These are phyloP conservation scores for Sarocladium kiliense DNA, from an alignment of 2,329 filamentous ascomycete genomes.

Conservation along the genomic window DNA sequence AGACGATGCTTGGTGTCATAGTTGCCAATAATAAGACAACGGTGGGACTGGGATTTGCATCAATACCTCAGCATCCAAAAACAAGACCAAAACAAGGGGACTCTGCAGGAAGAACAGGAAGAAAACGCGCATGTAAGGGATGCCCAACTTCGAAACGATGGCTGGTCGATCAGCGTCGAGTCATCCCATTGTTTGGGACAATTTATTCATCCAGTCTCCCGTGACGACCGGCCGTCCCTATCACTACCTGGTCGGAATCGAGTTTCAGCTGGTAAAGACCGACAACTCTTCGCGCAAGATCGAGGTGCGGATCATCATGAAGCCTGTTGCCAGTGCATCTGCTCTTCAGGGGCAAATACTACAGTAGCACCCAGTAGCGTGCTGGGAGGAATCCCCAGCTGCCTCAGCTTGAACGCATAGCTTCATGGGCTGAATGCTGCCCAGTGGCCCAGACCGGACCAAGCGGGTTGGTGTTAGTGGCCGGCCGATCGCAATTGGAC, in stretches of 20 bases:
- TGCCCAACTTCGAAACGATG: background rate
- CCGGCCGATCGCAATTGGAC: constrained; percentile 7
- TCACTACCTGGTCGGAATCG: background rate
- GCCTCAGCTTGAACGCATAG: background rate
- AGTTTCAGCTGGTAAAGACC: background rate
- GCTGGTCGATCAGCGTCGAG: background rate
- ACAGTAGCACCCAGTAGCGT: background rate
- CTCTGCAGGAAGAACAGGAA: background rate
- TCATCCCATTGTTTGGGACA: background rate
- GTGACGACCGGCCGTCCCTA: too few relatives aligned
- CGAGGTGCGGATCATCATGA: background rate
- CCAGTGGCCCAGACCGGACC: background rate
- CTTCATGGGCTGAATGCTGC: background rate
- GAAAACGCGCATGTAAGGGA: constrained; percentile 5
- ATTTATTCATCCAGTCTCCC: background rate
- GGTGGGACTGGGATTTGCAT: background rate
- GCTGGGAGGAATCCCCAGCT: background rate
- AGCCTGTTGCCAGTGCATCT: background rate
- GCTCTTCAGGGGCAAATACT: background rate
- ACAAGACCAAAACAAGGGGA: constrained; percentile 1
- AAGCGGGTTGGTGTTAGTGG: constrained; percentile 1
- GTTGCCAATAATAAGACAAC: constrained; percentile 6
- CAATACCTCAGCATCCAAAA: background rate
- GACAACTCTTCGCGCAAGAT: background rate
- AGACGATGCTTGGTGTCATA: background rate